A percentile compares a stretch with the other conserved stretches of the same genome.
These are phyloP conservation scores for Rhexocercosporidium sp. DNA, from an alignment of 2,329 filamentous ascomycete species.

Conservation along the genomic window DNA sequence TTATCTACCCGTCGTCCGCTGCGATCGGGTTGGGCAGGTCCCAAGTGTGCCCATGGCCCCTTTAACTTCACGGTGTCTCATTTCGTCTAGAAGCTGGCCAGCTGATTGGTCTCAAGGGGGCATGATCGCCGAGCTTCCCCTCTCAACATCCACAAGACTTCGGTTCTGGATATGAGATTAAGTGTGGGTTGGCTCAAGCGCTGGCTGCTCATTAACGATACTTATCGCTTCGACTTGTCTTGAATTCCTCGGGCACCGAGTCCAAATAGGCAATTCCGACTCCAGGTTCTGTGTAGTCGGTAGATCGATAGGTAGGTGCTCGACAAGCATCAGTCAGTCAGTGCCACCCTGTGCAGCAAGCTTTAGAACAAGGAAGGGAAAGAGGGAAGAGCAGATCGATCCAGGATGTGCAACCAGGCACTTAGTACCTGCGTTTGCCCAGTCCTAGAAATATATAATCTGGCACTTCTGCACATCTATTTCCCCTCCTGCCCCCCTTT, in stretches of 20 bases:
- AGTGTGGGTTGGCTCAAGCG: background rate
- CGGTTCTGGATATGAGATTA: conserved; percentile 1
- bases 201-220: background rate
- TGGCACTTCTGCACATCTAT: conserved; percentile 7
- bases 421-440: background rate
- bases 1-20: conserved; percentile 18
- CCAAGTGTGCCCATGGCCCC: background rate
- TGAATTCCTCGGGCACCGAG: conserved; percentile 12
- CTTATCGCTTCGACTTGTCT: conserved; percentile 9
- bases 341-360: conserved; percentile 17
- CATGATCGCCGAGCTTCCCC: conserved; percentile 26
- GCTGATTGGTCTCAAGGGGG: conserved; percentile 24
- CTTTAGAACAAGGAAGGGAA: conserved; percentile 8
- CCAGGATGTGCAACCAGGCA: background rate
- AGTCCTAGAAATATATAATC: conserved; percentile 6
- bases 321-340: conserved; percentile 24
- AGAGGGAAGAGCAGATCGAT: background rate
- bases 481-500: background rate
- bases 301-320: conserved; percentile 21
- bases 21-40: conserved; percentile 18
- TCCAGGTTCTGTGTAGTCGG: no score
- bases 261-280: conserved; percentile 25
- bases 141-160: conserved; percentile 14
- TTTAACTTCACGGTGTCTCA: conserved; percentile 11
- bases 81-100: conserved; percentile 4